Percentiles rank a stretch among this genome's conserved stretches.
These are phyloP conservation scores for Chrysopogon serrulatus DNA, from an alignment of 176 grass and related monocot genomes.

Conservation along the genomic window DNA sequence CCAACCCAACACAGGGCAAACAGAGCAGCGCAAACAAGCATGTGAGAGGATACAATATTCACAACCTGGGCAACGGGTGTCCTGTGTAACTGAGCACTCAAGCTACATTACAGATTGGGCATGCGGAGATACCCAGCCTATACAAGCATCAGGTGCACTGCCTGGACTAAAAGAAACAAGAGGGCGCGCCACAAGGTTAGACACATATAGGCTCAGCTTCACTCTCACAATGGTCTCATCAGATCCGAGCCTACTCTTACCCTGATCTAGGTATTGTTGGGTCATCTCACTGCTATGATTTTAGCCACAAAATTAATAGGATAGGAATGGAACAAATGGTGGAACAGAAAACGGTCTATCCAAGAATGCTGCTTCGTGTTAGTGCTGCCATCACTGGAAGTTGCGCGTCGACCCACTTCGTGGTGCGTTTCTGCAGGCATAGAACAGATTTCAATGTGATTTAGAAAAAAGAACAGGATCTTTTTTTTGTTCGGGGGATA, in stretches of 20 bases:
- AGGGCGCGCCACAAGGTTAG: slow-evolving; percentile 21
- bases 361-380: slow-evolving; percentile 40
- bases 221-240: slow-evolving; percentile 15
- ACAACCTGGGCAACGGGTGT: slow-evolving; percentile 52
- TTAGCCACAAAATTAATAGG: slow-evolving; percentile 58
- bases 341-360: slow-evolving; percentile 36
- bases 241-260: slow-evolving; percentile 40
- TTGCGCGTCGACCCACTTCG: slow-evolving; percentile 72
- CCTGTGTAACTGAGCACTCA: slow-evolving; percentile 30
- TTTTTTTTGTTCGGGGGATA: not conserved
- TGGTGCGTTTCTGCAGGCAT: slow-evolving; percentile 52
- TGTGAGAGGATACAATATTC: slow-evolving; percentile 59
- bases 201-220: slow-evolving; percentile 13
- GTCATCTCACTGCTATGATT: slow-evolving; percentile 51
- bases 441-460: not conserved
- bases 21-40: slow-evolving; percentile 8
- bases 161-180: slow-evolving; percentile 20
- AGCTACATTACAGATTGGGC: slow-evolving; percentile 32
- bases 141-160: slow-evolving; percentile 46
- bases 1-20: not conserved
- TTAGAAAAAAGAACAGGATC: not conserved
- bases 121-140: slow-evolving; percentile 43
- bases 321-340: slow-evolving; percentile 42
- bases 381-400: slow-evolving; percentile 54
- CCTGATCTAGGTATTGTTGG: slow-evolving; percentile 29